Evolutionary conservation across 192 early-diverging fungal genomes (phyloP).

Genomic region (Coemansia interrupta): DNA sequence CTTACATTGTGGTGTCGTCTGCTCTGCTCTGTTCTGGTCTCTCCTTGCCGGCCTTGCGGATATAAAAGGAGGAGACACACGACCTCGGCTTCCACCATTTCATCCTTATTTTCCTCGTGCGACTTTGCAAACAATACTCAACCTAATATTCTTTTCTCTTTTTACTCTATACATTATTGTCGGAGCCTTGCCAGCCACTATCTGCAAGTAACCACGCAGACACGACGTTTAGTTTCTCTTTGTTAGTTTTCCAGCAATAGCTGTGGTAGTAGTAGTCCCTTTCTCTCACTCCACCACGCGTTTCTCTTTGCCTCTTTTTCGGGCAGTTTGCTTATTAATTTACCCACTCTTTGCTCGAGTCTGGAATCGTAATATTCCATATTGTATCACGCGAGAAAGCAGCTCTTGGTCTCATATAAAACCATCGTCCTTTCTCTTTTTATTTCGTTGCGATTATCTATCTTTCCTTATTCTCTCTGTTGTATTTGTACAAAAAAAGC

Average conservation of each 20-base stretch:
- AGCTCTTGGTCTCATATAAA: too few species aligned
- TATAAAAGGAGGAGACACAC: background rate
- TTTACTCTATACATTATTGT: background rate
- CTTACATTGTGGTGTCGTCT: too few species aligned
- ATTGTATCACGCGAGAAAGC: too few species aligned
- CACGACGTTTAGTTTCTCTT: too few species aligned
- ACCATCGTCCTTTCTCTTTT: background rate
- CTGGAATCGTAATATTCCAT: too few species aligned
- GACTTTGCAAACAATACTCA: background rate
- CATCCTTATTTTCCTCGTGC: background rate
- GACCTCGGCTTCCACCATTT: background rate
- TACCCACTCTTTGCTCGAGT: too few species aligned
- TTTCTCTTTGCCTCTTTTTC: too few species aligned
- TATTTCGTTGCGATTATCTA: background rate
- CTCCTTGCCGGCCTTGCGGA: background rate
- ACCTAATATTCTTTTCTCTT: background rate
- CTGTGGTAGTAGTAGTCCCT: too few species aligned
- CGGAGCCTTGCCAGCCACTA: conserved; percentile 1
- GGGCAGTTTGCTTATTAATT: too few species aligned
- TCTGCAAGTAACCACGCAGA: background rate
- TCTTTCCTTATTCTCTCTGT: background rate
- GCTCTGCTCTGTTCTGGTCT: background rate
- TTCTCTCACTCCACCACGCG: too few species aligned
- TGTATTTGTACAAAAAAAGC: conserved; percentile 1
- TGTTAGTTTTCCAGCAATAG: too few species aligned